These are phyloP conservation scores for Trichoderma guizhouense DNA, from an alignment of 2,329 filamentous ascomycete genomes.

Conservation along the genomic window DNA sequence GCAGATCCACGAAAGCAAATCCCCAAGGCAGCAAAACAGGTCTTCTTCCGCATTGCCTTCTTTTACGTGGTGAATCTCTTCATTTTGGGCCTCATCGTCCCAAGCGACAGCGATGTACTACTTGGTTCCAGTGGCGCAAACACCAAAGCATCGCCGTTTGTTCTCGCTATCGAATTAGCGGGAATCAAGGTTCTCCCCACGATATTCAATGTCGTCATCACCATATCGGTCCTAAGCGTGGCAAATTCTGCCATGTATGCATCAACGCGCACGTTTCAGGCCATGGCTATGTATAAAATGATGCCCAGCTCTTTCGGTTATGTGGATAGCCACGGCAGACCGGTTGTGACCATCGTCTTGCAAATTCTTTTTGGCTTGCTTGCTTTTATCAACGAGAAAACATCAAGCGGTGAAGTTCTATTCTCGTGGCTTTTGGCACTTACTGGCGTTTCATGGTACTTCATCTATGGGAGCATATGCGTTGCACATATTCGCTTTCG, in stretches of 20 bases:
- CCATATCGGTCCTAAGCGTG: not conserved
- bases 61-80: no score
- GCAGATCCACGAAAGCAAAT: not conserved
- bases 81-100: no score
- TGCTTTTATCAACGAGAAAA: no score
- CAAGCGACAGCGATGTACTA: no score
- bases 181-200: not conserved
- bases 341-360: no score
- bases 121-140: not conserved
- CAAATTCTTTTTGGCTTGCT: no score
- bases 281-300: not conserved
- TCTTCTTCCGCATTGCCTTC: not conserved
- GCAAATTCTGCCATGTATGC: not conserved
- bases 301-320: not conserved
- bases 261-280: not conserved
- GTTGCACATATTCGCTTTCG: no score
- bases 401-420: no score
- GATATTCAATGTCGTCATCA: not conserved
- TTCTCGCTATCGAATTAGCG: not conserved
- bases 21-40: not conserved
- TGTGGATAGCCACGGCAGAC: not conserved
- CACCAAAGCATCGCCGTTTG: not conserved
- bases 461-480: no score
- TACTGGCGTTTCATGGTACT: no score
- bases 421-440: no score